These are phyloP conservation scores for Galeopsis tetrahit DNA, from an alignment of 257 asterid genomes.

Conservation along the genomic window DNA sequence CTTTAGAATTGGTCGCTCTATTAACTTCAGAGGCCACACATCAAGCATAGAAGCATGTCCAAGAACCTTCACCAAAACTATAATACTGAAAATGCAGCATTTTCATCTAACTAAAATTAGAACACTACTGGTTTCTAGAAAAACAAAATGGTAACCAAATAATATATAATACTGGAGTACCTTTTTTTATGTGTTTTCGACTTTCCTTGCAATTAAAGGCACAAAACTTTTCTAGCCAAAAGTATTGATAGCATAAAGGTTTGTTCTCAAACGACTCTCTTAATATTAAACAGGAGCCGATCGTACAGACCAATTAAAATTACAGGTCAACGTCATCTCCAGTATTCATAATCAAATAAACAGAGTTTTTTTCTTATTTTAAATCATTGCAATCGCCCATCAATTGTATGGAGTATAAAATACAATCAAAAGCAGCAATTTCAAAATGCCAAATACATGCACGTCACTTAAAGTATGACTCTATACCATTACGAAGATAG, in stretches of 20 bases:
- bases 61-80: not conserved
- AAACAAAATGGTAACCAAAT: not conserved
- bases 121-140: not conserved
- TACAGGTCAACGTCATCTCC: not conserved
- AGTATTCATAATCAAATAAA: not conserved
- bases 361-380: not conserved
- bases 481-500: not conserved
- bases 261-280: constrained; percentile 6
- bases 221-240: not conserved
- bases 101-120: not conserved
- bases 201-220: not conserved
- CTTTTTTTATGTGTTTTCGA: not conserved
- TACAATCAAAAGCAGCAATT: not conserved
- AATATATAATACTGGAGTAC: not conserved
- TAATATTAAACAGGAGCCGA: not conserved
- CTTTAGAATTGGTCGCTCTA: not conserved
- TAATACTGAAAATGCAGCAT: not conserved
- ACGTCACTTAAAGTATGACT: not conserved
- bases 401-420: not conserved
- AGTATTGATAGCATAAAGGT: not conserved
- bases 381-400: not conserved
- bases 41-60: not conserved
- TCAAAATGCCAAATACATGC: not conserved
- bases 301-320: constrained; percentile 3
- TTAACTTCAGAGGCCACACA: not conserved